phyloP scores from a whole-genome alignment of 805 yeast species.

The Maudiozyma turicensis region DNA sequence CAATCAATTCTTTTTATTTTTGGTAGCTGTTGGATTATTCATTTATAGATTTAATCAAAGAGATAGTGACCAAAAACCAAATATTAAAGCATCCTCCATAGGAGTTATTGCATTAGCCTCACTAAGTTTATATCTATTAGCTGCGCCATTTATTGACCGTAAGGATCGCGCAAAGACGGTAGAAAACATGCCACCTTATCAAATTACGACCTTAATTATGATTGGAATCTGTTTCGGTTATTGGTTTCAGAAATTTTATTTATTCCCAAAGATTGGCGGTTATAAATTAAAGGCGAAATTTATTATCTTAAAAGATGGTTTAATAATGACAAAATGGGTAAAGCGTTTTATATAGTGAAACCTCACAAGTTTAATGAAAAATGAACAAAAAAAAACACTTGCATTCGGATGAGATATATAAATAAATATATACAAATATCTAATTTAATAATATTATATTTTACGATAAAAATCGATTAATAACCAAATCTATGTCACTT shows the following conservation, averaged over 20 bases:
- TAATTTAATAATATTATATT: no score
- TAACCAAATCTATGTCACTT: no score
- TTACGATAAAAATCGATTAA: no score
- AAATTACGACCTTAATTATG: constrained; percentile 34
- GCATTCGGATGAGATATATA: neutral
- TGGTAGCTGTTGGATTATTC: constrained; percentile 49
- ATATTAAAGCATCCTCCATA: constrained; percentile 39
- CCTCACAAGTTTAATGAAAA: neutral
- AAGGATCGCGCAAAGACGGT: constrained; percentile 6
- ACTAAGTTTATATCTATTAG: constrained; percentile 38
- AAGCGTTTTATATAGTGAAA: constrained; percentile 17
- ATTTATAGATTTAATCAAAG: constrained; percentile 43
- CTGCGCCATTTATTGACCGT: constrained; percentile 36
- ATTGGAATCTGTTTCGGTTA: constrained; percentile 37
- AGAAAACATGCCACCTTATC: constrained; percentile 29
- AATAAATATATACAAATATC: no score
- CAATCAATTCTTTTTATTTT: constrained; percentile 37
- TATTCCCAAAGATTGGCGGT: constrained; percentile 37
- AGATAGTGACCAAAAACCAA: constrained; percentile 33
- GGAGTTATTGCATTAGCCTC: constrained; percentile 41
- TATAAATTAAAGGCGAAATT: constrained; percentile 39
- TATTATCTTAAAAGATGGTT: constrained; percentile 44
- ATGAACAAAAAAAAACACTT: neutral
- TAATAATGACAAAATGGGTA: constrained; percentile 48
- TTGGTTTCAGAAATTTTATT: constrained; percentile 46